A percentile compares a stretch with the other conserved stretches of the same genome.
Conservation (phyloP, 176 grass and related monocot species). For the Musa troglodytarum region DNA sequence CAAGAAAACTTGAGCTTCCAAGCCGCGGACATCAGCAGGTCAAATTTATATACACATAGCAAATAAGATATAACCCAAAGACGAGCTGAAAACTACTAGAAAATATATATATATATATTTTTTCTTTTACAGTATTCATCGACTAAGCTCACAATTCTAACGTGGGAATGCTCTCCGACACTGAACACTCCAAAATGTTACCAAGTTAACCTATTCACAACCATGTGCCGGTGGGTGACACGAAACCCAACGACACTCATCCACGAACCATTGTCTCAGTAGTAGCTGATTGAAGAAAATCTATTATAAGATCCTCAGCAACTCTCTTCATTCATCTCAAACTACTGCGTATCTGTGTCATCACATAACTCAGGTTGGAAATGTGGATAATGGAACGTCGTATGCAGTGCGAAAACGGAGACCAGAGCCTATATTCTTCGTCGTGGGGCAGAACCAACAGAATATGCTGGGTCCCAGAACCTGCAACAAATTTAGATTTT, state of each 20-base stretch:
- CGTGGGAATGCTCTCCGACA: not conserved
- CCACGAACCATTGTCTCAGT: not conserved
- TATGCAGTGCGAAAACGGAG: constrained; percentile 70
- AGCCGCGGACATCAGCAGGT: not conserved
- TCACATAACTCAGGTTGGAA: constrained; percentile 22
- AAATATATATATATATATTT: not conserved
- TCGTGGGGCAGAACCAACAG: constrained; percentile 61
- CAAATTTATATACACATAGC: not conserved
- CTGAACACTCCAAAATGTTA: not conserved
- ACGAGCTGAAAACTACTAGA: not conserved
- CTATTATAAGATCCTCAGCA: not conserved
- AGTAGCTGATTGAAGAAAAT: not conserved
- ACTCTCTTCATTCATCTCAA: not conserved
- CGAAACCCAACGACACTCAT: not conserved
- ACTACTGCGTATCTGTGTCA: not conserved
- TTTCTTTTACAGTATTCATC: not conserved
- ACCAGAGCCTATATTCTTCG: constrained; percentile 50
- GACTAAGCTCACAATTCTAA: not conserved
- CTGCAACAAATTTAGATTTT: constrained; percentile 21
- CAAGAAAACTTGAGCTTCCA: not conserved
- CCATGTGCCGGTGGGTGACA: not conserved
- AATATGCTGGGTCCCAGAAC: constrained; percentile 66
- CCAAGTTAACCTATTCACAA: too few relatives aligned
- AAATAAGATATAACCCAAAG: not conserved
- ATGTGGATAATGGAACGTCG: constrained; percentile 42